Base-by-base conservation (phyloP, 2,329 filamentous ascomycete species). In the Fusarium musae region DNA sequence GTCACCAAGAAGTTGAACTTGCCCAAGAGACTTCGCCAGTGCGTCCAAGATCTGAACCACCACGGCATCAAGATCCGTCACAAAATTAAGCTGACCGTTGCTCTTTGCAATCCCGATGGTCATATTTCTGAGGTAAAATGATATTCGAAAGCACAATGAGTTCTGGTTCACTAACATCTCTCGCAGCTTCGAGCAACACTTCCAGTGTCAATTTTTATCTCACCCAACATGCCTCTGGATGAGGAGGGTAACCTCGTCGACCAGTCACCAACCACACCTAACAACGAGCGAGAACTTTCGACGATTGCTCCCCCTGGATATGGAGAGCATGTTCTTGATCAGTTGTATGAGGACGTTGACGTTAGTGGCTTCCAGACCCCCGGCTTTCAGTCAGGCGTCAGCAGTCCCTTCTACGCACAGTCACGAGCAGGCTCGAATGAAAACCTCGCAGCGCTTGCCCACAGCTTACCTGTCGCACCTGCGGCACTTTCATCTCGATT, bases 181-280 rank as follows among this genome's bases (percentile, higher is more conserved):
- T 7, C 54, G 11, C 59, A 93, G 91, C 89, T 98, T 59, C 92
- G 96, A 59, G 96, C 96, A 52, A 96, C 95, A 46, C 89, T 98
- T 37, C 95, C 96, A 3, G 89, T 98, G 21, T 94, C 94, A 61
- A 92, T 99, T 43, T 98, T 97, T 83, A 98, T 98, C 75, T 99
- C 96, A 9, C 96, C 96, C 1, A 96, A 96, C 79, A 91, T 97
- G 77, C 93, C 94, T 0, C 89, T 98, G 42, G 94, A 96, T 77
- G 94, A 97, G 59, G 90, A 96, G 68, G 96, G 97, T 76, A 92
- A 93, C 77, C 87, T 98, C 5, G 85, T 93, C 59, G 87, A 88
- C 59, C 88, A 90, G 78, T 85, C 85, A n/a, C 86, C 88, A 54
- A 72, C 76, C 85, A 69, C 66, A 21, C 79, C 80, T 85, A 66